Base-by-base conservation (phyloP, 805 yeast genomes). In the Ogataea philodendri region DNA sequence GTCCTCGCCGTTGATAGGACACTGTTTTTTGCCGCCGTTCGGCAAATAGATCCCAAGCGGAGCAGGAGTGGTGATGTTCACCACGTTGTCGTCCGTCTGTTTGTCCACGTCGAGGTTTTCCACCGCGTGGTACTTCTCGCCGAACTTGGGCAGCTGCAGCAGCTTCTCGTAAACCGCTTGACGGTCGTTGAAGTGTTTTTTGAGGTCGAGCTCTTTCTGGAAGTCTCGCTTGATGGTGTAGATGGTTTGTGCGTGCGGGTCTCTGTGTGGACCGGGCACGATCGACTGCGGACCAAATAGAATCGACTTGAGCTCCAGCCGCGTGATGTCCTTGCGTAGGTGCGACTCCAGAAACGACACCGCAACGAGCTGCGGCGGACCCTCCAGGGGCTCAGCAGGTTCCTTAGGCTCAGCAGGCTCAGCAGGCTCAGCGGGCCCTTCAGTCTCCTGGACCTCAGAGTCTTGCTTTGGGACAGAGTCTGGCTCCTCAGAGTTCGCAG, bases 1-100 rank as follows among this genome's bases (percentile, higher is more conserved):
- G 30, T 78, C 80, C 32, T 72, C 72, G 3, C 95, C 95, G 3
- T 87, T 78, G 27, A 89, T 78, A 16, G 81, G 65, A 69, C 96
- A 83, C 50, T 70, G 60, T 60, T 77, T 73, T 58, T 76, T 79
- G 33, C 70, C 69, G 18, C 84, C 87, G 57, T 70, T 84, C 25
- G 87, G 82, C 39, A 82, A 63, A 44, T 79, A 74, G 19, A 82
- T 77, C 11, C 90, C 90, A 3, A 78, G 67, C 3, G 90, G 93
- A 1, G 90, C 83, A 36, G 76, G 78, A 0, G 90, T 84, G 15
- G 66, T 70, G 33, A 83, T 68, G 9, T 65, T 70, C 14, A 74
- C 52, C 42, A 74, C 72, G 22, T 71, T 65, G 27, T 62, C 66
- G 30, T 69, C 70, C 30, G 72, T 71, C 13, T 60, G 65, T 31